Evolutionary conservation across 192 early-diverging fungal genomes (phyloP).

Genomic region (Gonapodya prolifera): DNA sequence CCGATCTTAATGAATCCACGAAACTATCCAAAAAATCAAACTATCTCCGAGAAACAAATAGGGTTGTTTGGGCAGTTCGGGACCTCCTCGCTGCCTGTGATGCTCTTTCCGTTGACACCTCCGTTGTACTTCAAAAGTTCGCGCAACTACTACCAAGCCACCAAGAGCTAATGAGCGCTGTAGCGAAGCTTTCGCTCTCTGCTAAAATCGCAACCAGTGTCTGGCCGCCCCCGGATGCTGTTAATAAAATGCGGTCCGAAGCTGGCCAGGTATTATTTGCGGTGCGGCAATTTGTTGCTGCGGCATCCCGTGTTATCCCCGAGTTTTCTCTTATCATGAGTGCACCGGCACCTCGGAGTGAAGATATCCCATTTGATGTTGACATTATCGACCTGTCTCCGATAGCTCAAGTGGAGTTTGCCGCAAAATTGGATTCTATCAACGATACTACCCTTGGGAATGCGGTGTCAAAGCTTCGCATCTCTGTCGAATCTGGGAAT

Average conservation of each 20-base stretch:
- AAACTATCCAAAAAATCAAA: constrained; percentile 35
- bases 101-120: constrained; percentile 47
- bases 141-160: constrained; percentile 53
- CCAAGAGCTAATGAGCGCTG: constrained; percentile 59
- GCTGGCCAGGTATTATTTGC: constrained; percentile 61
- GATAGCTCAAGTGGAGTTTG: neutral
- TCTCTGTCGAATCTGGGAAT: neutral
- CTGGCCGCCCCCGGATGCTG: constrained; percentile 80
- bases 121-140: constrained; percentile 50
- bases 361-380: neutral
- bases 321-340: neutral
- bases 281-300: constrained; percentile 59
- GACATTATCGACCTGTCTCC: neutral
- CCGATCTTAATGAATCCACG: constrained; percentile 28
- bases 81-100: constrained; percentile 75
- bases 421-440: neutral
- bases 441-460: constrained; percentile 5
- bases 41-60: constrained; percentile 39
- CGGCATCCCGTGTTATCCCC: constrained; percentile 36
- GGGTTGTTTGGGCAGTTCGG: constrained; percentile 65
- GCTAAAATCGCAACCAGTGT: constrained; percentile 72
- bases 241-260: constrained; percentile 57
- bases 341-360: neutral
- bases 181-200: constrained; percentile 73
- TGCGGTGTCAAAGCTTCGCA: neutral